Conservation (phyloP, 2,329 filamentous ascomycete genomes). For the Biscogniauxia mediterranea region DNA sequence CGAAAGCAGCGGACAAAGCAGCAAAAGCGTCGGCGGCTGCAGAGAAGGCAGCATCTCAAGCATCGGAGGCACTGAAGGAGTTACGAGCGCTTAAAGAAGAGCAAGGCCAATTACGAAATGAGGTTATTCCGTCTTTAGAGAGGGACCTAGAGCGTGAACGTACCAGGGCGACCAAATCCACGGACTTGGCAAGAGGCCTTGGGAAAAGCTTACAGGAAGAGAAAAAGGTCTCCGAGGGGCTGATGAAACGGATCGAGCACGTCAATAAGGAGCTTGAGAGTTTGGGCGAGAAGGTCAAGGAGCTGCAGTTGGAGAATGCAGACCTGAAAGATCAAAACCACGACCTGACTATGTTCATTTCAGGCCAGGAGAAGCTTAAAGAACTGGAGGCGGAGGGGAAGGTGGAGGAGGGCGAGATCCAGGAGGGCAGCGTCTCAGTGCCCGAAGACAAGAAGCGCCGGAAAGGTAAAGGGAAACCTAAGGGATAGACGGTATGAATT, state of each 20-base stretch:
- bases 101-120: conserved; percentile 49
- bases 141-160: conserved; percentile 68
- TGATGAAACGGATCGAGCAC: conserved; percentile 79
- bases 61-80: conserved; percentile 48
- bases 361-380: conserved; percentile 75
- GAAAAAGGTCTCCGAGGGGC: conserved; percentile 75
- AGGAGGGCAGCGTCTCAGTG: conserved; percentile 68
- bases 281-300: conserved; percentile 56
- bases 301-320: conserved; percentile 60
- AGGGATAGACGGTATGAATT: conserved; percentile 9
- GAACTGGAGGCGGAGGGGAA: conserved; percentile 62
- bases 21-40: conserved; percentile 67
- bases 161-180: conserved; percentile 67
- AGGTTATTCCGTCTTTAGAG: conserved; percentile 67
- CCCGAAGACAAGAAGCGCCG: conserved; percentile 48
- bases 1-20: conserved; percentile 87
- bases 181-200: conserved; percentile 72
- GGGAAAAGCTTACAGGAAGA: conserved; percentile 80
- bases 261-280: conserved; percentile 61
- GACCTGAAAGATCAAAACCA: conserved; percentile 84
- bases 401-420: conserved; percentile 67
- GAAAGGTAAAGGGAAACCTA: conserved; percentile 52
- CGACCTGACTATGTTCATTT: conserved; percentile 85
- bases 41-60: conserved; percentile 55
- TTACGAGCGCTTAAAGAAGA: conserved; percentile 53